Evolutionary conservation across 2,329 filamentous ascomycete genomes (phyloP).

Genomic region (Trematosphaeria pertusa): DNA sequence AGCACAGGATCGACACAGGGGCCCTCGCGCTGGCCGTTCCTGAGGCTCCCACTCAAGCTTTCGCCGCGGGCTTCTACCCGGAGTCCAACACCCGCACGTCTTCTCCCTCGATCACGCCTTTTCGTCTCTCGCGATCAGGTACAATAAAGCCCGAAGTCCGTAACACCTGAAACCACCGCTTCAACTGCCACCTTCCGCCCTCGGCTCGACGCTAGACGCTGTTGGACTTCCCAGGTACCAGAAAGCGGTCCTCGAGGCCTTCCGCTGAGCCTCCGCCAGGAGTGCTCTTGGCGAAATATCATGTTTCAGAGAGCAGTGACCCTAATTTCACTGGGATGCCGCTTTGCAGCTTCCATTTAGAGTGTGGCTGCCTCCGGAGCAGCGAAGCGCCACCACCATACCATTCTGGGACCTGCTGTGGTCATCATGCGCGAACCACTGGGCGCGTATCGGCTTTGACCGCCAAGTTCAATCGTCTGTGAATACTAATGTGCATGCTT

Average conservation of each 20-base stretch:
- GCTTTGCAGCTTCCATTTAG: not conserved
- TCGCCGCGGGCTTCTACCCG: constrained; percentile 5
- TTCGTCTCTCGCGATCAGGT: not conserved
- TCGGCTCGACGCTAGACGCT: not conserved
- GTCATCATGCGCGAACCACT: not conserved
- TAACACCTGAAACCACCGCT: not conserved
- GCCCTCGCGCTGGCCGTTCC: not conserved
- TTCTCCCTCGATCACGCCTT: not conserved
- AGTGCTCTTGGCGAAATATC: not conserved
- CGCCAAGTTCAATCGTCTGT: not conserved
- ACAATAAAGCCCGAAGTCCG: constrained; percentile 9
- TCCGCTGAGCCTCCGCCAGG: not conserved
- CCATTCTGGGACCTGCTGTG: too few species aligned
- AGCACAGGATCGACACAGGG: constrained; percentile 3
- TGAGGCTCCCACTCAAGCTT: constrained; percentile 2
- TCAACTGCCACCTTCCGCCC: not conserved
- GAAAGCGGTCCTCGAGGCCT: not conserved
- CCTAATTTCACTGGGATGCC: not conserved
- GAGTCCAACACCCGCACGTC: constrained; percentile 4
- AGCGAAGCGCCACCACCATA: too few species aligned
- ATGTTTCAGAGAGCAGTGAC: not conserved
- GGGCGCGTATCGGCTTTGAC: not conserved
- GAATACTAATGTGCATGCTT: not conserved
- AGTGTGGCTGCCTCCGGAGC: not conserved
- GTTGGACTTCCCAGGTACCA: not conserved